These are phyloP conservation scores for Sanghuangporus baumii DNA, from an alignment of 1,284 basidiomycete species.

Conservation along the genomic window DNA sequence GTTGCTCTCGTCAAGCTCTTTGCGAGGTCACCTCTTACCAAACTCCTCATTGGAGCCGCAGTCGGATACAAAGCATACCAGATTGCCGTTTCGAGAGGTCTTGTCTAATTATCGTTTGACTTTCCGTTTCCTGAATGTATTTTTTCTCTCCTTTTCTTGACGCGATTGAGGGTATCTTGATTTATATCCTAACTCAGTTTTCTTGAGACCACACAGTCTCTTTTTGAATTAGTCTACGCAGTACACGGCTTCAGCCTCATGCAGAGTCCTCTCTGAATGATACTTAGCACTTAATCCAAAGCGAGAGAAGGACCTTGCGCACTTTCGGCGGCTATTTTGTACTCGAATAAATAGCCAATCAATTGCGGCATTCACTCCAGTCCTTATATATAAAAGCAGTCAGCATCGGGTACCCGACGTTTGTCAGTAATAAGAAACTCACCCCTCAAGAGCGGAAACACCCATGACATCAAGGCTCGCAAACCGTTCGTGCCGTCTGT, in stretches of 20 bases:
- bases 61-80: constrained; percentile 9
- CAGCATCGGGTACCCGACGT: background rate
- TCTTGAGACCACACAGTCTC: background rate
- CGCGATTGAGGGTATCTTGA: background rate
- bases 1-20: constrained; percentile 2
- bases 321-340: constrained; percentile 72
- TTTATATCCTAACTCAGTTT: background rate
- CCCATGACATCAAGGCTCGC: constrained; percentile 91
- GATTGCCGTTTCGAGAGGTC: background rate
- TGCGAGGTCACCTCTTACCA: background rate
- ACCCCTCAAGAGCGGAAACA: constrained; percentile 87
- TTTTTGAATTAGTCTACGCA: background rate
- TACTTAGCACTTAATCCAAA: background rate
- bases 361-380: constrained; percentile 83
- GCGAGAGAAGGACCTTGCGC: background rate
- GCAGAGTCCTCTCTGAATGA: background rate
- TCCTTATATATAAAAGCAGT: constrained; percentile 40
- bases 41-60: constrained; percentile 4
- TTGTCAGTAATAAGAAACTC: constrained; percentile 25
- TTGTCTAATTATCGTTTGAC: background rate
- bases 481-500: constrained; percentile 54
- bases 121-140: no score
- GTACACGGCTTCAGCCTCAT: background rate
- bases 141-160: background rate
- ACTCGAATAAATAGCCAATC: constrained; percentile 93